Evolutionary conservation across 495 filamentous ascomycete species (phyloP).

Genomic region (Chlorociboria aeruginascens): DNA sequence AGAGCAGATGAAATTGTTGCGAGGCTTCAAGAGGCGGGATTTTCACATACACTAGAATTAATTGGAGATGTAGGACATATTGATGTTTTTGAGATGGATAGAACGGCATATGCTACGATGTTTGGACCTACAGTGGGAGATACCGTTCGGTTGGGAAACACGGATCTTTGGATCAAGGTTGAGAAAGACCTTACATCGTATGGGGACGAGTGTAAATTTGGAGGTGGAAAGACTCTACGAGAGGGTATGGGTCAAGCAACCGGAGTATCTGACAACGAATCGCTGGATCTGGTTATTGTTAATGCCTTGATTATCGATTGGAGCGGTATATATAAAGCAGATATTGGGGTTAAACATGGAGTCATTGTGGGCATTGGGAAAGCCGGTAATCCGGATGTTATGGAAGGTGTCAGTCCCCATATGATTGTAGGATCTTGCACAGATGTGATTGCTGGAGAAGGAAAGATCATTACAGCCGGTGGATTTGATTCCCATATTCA

Average conservation of each 20-base stretch:
- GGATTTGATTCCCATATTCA: conserved; percentile 92
- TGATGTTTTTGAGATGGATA: conserved; percentile 57
- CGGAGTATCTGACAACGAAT: conserved; percentile 56
- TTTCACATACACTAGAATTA: conserved; percentile 62
- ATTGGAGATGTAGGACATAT: conserved; percentile 39
- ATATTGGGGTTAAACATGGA: conserved; percentile 89
- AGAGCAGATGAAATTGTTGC: conserved; percentile 52
- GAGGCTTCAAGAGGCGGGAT: conserved; percentile 56
- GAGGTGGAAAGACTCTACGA: conserved; percentile 85
- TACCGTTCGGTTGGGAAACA: conserved; percentile 65
- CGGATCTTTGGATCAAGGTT: conserved; percentile 84
- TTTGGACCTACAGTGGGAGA: conserved; percentile 92
- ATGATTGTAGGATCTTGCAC: conserved; percentile 85
- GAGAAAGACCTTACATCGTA: conserved; percentile 79
- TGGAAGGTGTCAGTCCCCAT: conserved; percentile 70
- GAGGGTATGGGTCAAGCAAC: conserved; percentile 96
- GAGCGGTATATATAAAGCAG: conserved; percentile 91
- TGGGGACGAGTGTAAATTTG: conserved; percentile 93
- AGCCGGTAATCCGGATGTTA: conserved; percentile 92
- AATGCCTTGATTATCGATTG: conserved; percentile 91
- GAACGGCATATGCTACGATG: conserved; percentile 71
- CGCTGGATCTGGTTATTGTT: conserved; percentile 78
- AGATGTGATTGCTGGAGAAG: conserved; percentile 91
- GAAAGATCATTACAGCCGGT: conserved; percentile 86
- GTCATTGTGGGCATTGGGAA: conserved; percentile 88